Percentiles rank a stretch among this genome's conserved stretches.
Conservation (phyloP, 31 red algal species). For the Porphyra umbilicalis region DNA sequence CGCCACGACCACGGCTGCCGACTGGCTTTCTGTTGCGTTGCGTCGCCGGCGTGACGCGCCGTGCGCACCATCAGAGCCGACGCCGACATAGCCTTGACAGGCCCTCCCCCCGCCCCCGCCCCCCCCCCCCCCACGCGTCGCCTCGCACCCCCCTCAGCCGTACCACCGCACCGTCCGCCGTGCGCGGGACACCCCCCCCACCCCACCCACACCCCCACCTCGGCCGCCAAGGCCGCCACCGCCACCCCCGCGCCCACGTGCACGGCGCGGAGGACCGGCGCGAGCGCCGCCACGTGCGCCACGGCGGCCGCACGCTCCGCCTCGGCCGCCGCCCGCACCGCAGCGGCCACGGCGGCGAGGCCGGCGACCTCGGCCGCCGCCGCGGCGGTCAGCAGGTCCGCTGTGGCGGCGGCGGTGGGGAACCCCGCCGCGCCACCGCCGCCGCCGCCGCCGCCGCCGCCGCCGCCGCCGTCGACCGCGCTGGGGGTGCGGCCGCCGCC, state of each 20-base stretch:
- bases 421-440: background rate
- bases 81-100: too few species aligned
- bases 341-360: background rate
- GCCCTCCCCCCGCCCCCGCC: too few species aligned
- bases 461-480: background rate
- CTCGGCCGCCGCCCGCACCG: background rate
- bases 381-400: background rate
- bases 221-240: background rate
- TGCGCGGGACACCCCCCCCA: background rate
- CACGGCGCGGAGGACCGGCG: background rate
- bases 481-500: background rate
- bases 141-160: too few species aligned
- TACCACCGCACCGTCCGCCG: too few species aligned
- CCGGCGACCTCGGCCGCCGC: background rate
- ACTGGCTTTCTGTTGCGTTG: too few species aligned
- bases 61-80: too few species aligned
- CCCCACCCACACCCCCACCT: background rate
- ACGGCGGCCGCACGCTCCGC: background rate
- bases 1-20: too few species aligned
- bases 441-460: background rate
- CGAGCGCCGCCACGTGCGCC: background rate
- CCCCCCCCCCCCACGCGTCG: too few species aligned
- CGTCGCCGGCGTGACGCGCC: too few species aligned
- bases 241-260: background rate
- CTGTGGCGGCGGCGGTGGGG: background rate